Base-by-base conservation (phyloP, 2,329 filamentous ascomycete genomes). In the Cladophialophora yegresii region DNA sequence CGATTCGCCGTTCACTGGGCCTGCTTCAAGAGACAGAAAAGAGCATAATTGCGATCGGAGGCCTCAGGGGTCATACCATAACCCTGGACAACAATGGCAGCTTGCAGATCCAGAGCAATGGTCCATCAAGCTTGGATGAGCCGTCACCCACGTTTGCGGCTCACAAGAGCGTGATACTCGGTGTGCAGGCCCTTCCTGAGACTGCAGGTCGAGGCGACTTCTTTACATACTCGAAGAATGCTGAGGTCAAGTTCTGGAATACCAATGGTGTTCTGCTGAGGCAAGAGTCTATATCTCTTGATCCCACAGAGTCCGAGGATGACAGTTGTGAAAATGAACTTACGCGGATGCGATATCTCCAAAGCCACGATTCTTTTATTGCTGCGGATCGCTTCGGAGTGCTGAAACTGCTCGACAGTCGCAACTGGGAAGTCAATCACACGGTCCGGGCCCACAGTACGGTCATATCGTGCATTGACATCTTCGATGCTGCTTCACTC, bases 331-430 rank as follows among this genome's bases (percentile, higher is more conserved):
- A 75, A 6, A 88, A 88, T 65, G 85, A 87, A 71, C 74, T 88
- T 45, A 86, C 81, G 67, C 80, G 83, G 7, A 76, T 87, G n/a
- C 76, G 79, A 62, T 83, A 88, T 16, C 87, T 88, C 1, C 79
- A 81, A 28, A 81, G 85, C 45, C 88, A 85, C 33, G 83, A 84
- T 51, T 83, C 87, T 50, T 85, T 98, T 66, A 84, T 93, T n/a
- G 87, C 90, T 3, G 93, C 92, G 5, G 95, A 99, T 76, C 91
- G 87, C 71, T 85, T 90, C 66, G 95, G 95, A n/a, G 85, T 96
- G 13, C 77, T 99, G 33, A 53, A 82, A 83, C 80, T 85, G 75
- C 28, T 62, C 20, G 47, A 56, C 43, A 28, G 57, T 54, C 43
- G 32, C 13, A 86, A 86, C 0, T 85, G 86, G 72, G 76, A 83